Evolutionary conservation across 768 basidiomycete genomes (phyloP).

Genomic region (Gloeostereum incarnatum): DNA sequence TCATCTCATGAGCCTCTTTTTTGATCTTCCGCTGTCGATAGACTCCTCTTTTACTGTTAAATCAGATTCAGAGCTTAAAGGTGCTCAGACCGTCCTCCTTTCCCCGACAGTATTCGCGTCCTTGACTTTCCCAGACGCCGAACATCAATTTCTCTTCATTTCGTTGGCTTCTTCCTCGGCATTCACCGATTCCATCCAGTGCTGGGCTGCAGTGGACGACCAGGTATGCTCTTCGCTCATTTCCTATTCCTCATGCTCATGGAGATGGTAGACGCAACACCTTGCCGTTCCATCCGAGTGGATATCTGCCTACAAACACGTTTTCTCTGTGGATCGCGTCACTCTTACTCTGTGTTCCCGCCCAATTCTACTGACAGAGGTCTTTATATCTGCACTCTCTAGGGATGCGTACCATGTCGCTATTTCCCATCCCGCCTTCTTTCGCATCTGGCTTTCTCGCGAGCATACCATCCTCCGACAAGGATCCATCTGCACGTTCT

Average conservation of each 20-base stretch:
- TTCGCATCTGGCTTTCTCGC: constrained; percentile 36
- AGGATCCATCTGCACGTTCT: constrained; percentile 27
- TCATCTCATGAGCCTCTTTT: constrained; percentile 27
- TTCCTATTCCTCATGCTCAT: too few relatives aligned
- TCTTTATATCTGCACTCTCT: constrained; percentile 44
- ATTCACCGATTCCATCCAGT: not conserved
- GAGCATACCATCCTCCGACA: constrained; percentile 41
- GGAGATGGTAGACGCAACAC: constrained; percentile 16
- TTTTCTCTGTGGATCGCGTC: constrained; percentile 19
- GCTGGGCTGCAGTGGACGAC: constrained; percentile 25
- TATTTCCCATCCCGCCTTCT: constrained; percentile 16
- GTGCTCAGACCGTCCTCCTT: constrained; percentile 17
- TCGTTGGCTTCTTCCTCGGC: constrained; percentile 12
- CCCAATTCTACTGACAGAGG: constrained; percentile 34
- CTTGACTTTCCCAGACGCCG: constrained; percentile 8
- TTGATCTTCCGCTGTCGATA: constrained; percentile 14
- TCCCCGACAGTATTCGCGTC: constrained; percentile 22
- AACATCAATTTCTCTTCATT: constrained; percentile 11
- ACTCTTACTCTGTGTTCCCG: constrained; percentile 16
- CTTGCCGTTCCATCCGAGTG: constrained; percentile 33
- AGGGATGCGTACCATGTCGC: constrained; percentile 37
- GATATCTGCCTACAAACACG: constrained; percentile 22
- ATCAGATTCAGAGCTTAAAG: constrained; percentile 6
- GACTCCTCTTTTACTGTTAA: constrained; percentile 19
- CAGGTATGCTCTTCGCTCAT: constrained; percentile 20